phyloP scores from a whole-genome alignment of 139 green algal genomes.

The Coccomyxa sp. region DNA sequence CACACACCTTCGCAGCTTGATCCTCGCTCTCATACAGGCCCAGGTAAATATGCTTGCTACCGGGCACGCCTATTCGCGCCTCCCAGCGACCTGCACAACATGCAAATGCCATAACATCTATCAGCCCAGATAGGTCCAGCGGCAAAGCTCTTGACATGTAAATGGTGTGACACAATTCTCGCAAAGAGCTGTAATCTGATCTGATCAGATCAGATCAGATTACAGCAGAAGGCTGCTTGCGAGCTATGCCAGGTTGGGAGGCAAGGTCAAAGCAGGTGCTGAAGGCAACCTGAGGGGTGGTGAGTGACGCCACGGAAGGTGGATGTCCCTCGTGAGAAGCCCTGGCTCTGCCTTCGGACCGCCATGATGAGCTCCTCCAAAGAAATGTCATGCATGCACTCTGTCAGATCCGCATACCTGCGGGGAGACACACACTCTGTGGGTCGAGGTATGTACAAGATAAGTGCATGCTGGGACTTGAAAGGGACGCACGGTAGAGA shows the following conservation, averaged over 20 bases:
- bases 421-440: neutral
- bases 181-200: neutral
- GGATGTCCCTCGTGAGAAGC: conserved; percentile 81
- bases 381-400: conserved; percentile 66
- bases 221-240: neutral
- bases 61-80: conserved; percentile 78
- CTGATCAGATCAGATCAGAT: too few relatives aligned
- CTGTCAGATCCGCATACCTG: conserved; percentile 73
- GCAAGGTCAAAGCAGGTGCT: neutral
- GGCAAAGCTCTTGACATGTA: neutral
- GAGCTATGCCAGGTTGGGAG: neutral
- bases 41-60: conserved; percentile 89
- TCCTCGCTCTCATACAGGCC: conserved; percentile 50
- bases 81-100: conserved; percentile 70
- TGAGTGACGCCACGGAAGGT: conserved; percentile 80
- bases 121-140: neutral
- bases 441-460: neutral
- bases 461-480: neutral
- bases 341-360: conserved; percentile 77
- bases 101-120: too few relatives aligned
- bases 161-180: neutral
- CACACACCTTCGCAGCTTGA: conserved; percentile 2
- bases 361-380: conserved; percentile 92
- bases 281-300: conserved; percentile 51
- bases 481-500: neutral